These are phyloP conservation scores for Dendrobium chrysotoxum DNA, from an alignment of 106 monocot genomes.

Conservation along the genomic window DNA sequence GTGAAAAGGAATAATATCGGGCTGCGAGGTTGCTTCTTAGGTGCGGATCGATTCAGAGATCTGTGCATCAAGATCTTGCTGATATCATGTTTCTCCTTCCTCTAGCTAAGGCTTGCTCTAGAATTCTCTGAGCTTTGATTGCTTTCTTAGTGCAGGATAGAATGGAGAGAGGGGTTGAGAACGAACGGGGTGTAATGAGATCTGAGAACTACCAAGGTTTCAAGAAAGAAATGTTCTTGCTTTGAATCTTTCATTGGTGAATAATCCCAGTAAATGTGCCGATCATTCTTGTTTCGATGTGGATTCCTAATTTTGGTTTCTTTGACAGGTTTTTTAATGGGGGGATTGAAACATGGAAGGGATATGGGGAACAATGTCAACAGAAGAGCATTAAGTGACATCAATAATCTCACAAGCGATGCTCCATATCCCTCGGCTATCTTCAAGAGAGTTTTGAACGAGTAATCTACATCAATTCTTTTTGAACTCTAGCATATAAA, in stretches of 20 bases:
- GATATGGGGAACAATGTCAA: conserved; percentile 27
- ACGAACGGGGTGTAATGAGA: not conserved
- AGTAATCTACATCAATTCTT: conserved; percentile 30
- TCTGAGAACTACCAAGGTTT: conserved; percentile 12
- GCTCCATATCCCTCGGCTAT: conserved; percentile 37
- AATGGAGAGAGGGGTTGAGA: not conserved
- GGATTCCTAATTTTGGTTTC: not conserved
- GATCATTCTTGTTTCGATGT: not conserved
- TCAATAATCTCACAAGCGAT: conserved; percentile 43
- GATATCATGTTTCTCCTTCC: not conserved
- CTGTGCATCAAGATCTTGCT: not conserved
- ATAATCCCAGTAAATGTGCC: not conserved
- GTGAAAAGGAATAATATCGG: not conserved
- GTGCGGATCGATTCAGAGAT: not conserved
- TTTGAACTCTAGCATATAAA: not conserved
- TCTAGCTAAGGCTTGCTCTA: not conserved
- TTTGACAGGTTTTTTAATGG: not conserved
- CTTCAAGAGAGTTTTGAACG: conserved; percentile 36
- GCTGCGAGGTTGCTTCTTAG: not conserved
- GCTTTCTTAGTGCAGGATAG: not conserved
- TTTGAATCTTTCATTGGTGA: not conserved
- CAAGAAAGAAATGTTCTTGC: not conserved
- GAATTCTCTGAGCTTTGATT: not conserved
- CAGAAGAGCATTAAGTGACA: conserved; percentile 72
- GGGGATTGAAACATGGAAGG: not conserved